Evolutionary conservation across 2,329 filamentous ascomycete genomes (phyloP).

Genomic region (Cordyceps militaris): DNA sequence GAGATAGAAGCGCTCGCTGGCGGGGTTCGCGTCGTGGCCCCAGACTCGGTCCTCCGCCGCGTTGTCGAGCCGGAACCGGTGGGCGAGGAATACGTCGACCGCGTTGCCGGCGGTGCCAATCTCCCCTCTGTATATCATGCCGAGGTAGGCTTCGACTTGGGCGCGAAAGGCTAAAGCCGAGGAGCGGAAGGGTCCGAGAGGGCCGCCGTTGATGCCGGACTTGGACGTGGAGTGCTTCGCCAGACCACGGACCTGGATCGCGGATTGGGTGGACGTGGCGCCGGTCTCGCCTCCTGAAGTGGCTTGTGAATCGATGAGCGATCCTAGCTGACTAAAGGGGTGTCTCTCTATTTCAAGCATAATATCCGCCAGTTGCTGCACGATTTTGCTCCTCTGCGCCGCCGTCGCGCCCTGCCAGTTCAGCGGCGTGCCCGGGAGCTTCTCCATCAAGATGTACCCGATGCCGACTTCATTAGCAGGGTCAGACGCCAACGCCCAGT

Average conservation of each 20-base stretch:
- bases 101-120: conserved; percentile 15
- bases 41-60: not conserved
- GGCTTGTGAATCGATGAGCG: conserved; percentile 12
- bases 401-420: conserved; percentile 25
- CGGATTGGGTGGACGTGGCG: not conserved
- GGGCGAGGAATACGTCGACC: conserved; percentile 18
- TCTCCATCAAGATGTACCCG: conserved; percentile 37
- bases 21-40: not conserved
- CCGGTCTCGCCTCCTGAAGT: not conserved
- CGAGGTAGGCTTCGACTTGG: conserved; percentile 18
- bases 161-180: conserved; percentile 16
- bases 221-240: conserved; percentile 17
- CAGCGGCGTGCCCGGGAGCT: conserved; percentile 28
- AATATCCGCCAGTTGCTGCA: conserved; percentile 26
- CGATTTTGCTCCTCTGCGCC: conserved; percentile 24
- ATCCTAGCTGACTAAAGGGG: conserved; percentile 24
- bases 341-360: conserved; percentile 26
- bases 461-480: conserved; percentile 26
- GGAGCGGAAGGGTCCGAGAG: conserved; percentile 20
- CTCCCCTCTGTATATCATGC: conserved; percentile 22
- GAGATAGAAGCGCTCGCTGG: conserved; percentile 25
- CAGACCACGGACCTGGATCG: conserved; percentile 14
- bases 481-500: conserved; percentile 26
- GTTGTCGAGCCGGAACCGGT: conserved; percentile 6
- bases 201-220: conserved; percentile 1